Base-by-base conservation (phyloP, 306 rosid genomes). In the Cucumis hystrix region DNA sequence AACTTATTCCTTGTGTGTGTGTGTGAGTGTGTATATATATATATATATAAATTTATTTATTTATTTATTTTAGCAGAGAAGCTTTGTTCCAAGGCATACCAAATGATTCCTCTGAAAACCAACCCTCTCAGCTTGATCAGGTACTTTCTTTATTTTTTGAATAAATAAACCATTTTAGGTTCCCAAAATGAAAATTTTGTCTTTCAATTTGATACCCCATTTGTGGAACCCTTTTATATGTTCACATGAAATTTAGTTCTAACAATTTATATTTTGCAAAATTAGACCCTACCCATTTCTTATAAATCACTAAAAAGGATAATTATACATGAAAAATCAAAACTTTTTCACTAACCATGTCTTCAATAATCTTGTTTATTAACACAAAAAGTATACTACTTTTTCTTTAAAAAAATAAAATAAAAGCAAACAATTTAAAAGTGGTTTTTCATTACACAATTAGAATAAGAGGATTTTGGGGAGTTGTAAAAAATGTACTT, bases 81-180 rank as follows among this genome's bases (percentile, higher is more conserved):
- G 91, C 90, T 85, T 91, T 93, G 91, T 87, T 94, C 89, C 89
- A 91, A 84, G 88, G 94, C 51, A 88, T 83, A 78, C 83, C 90
- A 87, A 90, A 89, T 85, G 85, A 88, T 82, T 91, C 89, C 83
- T 77, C 82, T 56, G 86, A 89, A 80, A 87, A 86, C 74, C 73
- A 84, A 77, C 77, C 85, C 54, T 88, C 91, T 62, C 87, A 82
- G 78, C 89, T 82, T 88, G 89, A 73, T 73, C 77, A 73, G 77
- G 77, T 73, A 73, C 62, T 52, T 72, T 0, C 16, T 30, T 25
- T 71, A 82, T 0, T 7, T 23, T 23, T 23, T 23, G 25, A 45
- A 45, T 10, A 45, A 14, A 51, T 15, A 51, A 92, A 87, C 88
- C 85, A 82, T 78, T 82, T 80, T 60, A 58, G 60, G 21, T 71